phyloP scores from a whole-genome alignment of 2,329 filamentous ascomycete genomes.

The Plenodomus tracheiphilus region DNA sequence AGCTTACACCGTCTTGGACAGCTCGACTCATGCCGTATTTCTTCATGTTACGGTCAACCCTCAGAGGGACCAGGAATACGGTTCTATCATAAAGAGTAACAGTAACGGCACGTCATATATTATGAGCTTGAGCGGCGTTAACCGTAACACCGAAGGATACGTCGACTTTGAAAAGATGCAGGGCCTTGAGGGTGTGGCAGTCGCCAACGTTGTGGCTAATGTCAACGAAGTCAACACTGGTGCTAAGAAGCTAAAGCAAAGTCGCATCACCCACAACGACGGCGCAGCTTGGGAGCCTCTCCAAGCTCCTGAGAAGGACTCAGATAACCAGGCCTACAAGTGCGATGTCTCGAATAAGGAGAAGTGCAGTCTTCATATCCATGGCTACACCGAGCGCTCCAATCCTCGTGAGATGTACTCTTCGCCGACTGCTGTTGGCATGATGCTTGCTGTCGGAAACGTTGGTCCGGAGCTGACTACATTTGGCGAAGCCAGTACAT shows the following conservation, averaged over 20 bases:
- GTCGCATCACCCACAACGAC: conserved; percentile 95
- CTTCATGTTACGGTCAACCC: conserved; percentile 84
- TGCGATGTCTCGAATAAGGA: conserved; percentile 65
- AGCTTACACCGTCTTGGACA: conserved; percentile 91
- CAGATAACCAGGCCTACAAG: conserved; percentile 69
- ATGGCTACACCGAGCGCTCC: conserved; percentile 88
- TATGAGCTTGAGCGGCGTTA: conserved; percentile 77
- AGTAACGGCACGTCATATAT: conserved; percentile 97
- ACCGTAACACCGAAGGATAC: conserved; percentile 74
- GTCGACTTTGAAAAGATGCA: conserved; percentile 97
- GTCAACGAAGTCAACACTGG: conserved; percentile 64
- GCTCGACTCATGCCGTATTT: conserved; percentile 91
- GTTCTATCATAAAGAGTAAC: conserved; percentile 95
- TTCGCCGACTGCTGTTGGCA: conserved; percentile 81
- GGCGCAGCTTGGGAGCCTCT: conserved; percentile 84
- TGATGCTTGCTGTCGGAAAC: conserved; percentile 91
- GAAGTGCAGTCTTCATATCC: conserved; percentile 85
- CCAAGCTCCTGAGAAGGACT: conserved; percentile 70
- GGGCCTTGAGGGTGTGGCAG: conserved; percentile 83
- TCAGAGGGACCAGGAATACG: conserved; percentile 68
- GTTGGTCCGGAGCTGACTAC: conserved; percentile 73
- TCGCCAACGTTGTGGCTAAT: conserved; percentile 87
- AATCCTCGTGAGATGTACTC: conserved; percentile 86
- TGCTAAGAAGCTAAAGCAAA: conserved; percentile 77
- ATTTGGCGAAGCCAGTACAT: conserved; percentile 79